phyloP scores from a whole-genome alignment of 202 grass and related monocot species.

The Dendrocalamus latiflorus region DNA sequence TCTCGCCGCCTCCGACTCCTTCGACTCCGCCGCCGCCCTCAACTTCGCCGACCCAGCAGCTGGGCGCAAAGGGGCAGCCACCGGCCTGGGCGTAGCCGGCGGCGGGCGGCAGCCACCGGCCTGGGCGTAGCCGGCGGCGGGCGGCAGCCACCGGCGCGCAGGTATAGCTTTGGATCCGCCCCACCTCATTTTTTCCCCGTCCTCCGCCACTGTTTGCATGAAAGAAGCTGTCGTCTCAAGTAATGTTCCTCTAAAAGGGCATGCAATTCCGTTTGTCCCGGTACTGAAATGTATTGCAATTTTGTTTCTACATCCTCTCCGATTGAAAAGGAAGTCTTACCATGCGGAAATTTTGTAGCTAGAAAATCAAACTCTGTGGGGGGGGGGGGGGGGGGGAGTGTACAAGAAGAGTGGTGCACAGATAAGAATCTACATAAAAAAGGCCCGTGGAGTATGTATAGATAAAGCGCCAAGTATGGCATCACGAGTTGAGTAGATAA shows the following conservation, averaged over 20 bases:
- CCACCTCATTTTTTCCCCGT: too few species aligned
- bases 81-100: too few species aligned
- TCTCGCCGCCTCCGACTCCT: too few species aligned
- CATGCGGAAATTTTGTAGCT: neutral
- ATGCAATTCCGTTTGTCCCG: neutral
- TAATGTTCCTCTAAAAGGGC: neutral
- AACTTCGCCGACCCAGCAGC: too few species aligned
- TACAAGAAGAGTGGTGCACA: neutral
- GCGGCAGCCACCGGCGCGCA: too few species aligned
- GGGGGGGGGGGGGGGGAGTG: neutral
- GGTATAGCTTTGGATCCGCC: too few species aligned
- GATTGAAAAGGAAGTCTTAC: neutral
- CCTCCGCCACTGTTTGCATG: too few species aligned
- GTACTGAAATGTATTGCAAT: neutral
- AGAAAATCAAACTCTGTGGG: neutral
- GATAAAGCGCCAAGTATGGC: neutral
- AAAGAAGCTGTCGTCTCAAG: neutral
- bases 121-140: too few species aligned
- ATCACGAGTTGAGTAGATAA: neutral
- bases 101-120: too few species aligned
- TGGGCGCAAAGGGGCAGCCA: too few species aligned
- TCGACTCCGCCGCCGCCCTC: too few species aligned
- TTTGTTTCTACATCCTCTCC: neutral
- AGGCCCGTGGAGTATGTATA: neutral
- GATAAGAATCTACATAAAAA: conserved; percentile 6